These are phyloP conservation scores for Zelopaecilomyces penicillatus DNA, from an alignment of 2,329 filamentous ascomycete species.

Conservation along the genomic window DNA sequence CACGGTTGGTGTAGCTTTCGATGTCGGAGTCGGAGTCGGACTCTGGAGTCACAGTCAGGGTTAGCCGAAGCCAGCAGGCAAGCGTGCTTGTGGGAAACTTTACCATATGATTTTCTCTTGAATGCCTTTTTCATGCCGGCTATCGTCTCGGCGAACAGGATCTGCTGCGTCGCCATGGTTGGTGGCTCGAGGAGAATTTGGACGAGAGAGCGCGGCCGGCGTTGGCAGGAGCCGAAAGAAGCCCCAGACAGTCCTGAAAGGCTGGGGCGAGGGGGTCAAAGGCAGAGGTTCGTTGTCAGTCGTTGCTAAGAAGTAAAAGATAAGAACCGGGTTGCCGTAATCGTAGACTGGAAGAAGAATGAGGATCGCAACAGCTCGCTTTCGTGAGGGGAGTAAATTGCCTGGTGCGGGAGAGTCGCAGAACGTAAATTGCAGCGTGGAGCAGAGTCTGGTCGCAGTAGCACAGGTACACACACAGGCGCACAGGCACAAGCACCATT, in stretches of 20 bases:
- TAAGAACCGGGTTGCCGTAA: not conserved
- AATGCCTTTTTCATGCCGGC: slow-evolving; percentile 60
- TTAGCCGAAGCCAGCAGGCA: slow-evolving; percentile 11
- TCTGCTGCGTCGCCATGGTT: slow-evolving; percentile 44
- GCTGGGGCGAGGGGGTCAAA: not conserved
- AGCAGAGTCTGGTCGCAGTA: slow-evolving; percentile 4
- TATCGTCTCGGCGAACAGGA: slow-evolving; percentile 58
- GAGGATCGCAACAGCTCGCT: not conserved
- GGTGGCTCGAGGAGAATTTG: slow-evolving; percentile 4
- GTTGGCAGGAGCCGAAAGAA: not conserved
- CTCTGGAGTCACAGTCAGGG: slow-evolving; percentile 38
- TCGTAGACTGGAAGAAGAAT: not conserved
- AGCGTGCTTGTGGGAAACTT: slow-evolving; percentile 6
- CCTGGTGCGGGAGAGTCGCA: not conserved
- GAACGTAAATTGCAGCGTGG: not conserved
- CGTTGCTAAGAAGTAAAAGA: not conserved
- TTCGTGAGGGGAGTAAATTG: not conserved
- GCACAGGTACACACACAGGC: slow-evolving; percentile 5
- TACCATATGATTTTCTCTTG: slow-evolving; percentile 56
- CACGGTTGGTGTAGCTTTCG: slow-evolving; percentile 62
- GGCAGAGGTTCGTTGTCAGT: not conserved
- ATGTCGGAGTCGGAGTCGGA: slow-evolving; percentile 71
- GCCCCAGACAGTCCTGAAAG: not conserved
- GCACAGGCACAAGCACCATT: slow-evolving; percentile 3
- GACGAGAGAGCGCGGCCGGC: slow-evolving; percentile 2